Conservation (phyloP, 768 basidiomycete genomes). For the Leccinum arenicola region DNA sequence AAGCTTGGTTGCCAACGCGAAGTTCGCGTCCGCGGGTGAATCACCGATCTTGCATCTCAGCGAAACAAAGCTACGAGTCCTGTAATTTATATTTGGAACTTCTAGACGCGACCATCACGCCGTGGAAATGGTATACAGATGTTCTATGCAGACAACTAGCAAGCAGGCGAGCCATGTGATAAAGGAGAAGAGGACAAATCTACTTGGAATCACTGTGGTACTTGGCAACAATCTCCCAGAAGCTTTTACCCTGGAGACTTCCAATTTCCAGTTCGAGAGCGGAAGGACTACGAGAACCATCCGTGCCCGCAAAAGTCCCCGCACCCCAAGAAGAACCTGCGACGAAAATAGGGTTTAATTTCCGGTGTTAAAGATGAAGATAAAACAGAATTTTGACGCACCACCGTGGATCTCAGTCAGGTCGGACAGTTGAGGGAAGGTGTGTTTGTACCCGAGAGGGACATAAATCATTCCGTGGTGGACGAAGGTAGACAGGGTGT, state of each 20-base stretch:
- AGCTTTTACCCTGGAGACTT: slow-evolving; percentile 52
- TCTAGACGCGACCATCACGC: not conserved
- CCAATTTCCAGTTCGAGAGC: slow-evolving; percentile 57
- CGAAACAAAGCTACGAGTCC: not conserved
- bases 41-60: not conserved
- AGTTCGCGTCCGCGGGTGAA: not conserved
- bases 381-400: slow-evolving; percentile 19
- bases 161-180: not conserved
- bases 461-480: slow-evolving; percentile 57
- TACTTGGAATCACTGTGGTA: slow-evolving; percentile 24
- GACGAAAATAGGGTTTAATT: not conserved
- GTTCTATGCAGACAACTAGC: not conserved
- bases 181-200: not conserved
- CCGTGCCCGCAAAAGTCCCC: slow-evolving; percentile 57
- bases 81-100: not conserved
- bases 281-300: slow-evolving; percentile 60
- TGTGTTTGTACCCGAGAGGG: slow-evolving; percentile 49
- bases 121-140: not conserved
- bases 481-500: slow-evolving; percentile 43
- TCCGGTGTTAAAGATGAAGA: not conserved
- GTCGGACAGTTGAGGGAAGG: slow-evolving; percentile 39
- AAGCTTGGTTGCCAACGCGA: not conserved
- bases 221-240: slow-evolving; percentile 48
- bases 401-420: slow-evolving; percentile 47
- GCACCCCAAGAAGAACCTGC: slow-evolving; percentile 79